phyloP scores from a whole-genome alignment of 2,329 filamentous ascomycete genomes.

The Helminthosporium solani region DNA sequence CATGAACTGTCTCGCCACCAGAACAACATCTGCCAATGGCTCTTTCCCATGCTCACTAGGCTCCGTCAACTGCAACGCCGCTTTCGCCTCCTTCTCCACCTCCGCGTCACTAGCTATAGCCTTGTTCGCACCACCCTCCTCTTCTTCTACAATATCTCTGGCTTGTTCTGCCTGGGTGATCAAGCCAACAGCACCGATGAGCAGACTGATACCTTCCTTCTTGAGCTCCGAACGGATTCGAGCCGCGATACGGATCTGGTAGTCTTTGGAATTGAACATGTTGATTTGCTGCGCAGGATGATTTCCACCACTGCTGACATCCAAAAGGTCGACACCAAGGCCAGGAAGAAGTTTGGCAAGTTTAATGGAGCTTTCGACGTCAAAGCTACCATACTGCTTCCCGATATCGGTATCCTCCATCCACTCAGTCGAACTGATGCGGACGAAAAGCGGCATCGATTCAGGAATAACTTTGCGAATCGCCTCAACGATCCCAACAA shows the following conservation, averaged over 20 bases:
- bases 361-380: constrained; percentile 41
- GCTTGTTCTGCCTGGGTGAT: constrained; percentile 57
- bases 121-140: constrained; percentile 17
- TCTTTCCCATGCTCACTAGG: constrained; percentile 20
- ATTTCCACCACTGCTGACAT: constrained; percentile 50
- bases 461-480: constrained; percentile 35
- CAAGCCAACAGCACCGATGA: constrained; percentile 56
- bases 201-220: constrained; percentile 40
- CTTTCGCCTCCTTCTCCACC: constrained; percentile 32
- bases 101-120: constrained; percentile 24
- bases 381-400: constrained; percentile 41
- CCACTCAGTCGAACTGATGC: constrained; percentile 42
- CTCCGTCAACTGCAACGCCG: constrained; percentile 40
- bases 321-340: constrained; percentile 48
- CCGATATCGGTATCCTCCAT: constrained; percentile 36
- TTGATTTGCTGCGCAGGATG: constrained; percentile 45
- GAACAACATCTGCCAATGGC: constrained; percentile 50
- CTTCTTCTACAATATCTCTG: constrained; percentile 45
- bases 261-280: constrained; percentile 46
- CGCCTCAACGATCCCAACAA: constrained; percentile 46
- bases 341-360: constrained; percentile 45
- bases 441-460: constrained; percentile 38
- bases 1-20: constrained; percentile 58
- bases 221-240: constrained; percentile 46
- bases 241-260: constrained; percentile 52